Evolutionary conservation across 116 monocot genomes (phyloP), one percentile per base, ranked within the genome.

Genomic region (Zostera marina): DNA sequence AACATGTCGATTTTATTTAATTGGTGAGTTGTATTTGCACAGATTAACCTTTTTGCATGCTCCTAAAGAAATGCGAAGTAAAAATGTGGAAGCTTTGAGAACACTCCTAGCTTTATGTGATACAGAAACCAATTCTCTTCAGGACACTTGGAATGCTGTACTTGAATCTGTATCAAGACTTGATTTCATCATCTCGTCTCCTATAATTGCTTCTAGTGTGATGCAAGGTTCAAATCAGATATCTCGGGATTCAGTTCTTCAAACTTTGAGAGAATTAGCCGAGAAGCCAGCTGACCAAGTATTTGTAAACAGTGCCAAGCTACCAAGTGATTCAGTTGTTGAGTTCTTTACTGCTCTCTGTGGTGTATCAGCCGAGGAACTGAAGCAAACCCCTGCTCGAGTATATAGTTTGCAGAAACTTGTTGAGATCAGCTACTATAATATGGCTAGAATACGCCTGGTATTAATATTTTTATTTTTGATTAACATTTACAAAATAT

Each of bases 191-290:
- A 81, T 82, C 51, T 85, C 98, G 41, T 82, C 62, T 24, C 83
- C 98, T 20, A 22, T 83, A 1, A 80, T 98, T 72, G 67, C 91
- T 66, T 72, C 73, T 53, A 90, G 86, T 54, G 91, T 98, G 47
- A 98, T 98, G 98, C 91, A 77, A 60, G 87, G 98, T 47, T 86
- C 83, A 38, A 98, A 98, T 74, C 98, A 98, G 72, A 98, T 98
- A 59, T 90, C 98, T 41, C 80, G 83, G 62, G 98, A 98, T 63
- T 68, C 86, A 45, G 63, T 98, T 63, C 75, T 98, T 54, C 91
- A 86, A 47, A 83, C 81, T 41, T 57, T 98, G 42, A 78, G 80
- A 58, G 98, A 98, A 55, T 76, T 98, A 72, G 63, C 86, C 68
- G 98, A 83, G 16, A 98, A 90, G 71, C 91, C 98, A 17, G 61